Conservation (phyloP, 352 stramenopile species). For the Phytopythium montanum region DNA sequence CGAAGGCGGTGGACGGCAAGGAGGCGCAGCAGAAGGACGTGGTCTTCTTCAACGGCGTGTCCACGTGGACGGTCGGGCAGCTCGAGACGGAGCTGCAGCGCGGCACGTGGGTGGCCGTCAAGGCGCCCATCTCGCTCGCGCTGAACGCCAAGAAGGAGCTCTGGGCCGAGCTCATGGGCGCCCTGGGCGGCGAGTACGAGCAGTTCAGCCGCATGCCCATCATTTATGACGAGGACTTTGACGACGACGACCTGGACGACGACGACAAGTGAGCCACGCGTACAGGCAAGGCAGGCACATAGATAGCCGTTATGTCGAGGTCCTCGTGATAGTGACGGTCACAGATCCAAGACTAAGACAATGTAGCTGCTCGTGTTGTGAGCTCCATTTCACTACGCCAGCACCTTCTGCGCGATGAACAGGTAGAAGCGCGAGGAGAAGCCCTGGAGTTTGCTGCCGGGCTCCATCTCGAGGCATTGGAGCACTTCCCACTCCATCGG, state of each 20-base stretch:
- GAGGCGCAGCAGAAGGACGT: constrained; percentile 53
- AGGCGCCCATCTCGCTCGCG: constrained; percentile 64
- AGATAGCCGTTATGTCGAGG: no score
- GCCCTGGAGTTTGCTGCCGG: constrained; percentile 18
- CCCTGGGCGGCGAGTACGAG: constrained; percentile 67
- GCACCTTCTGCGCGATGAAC: constrained; percentile 40
- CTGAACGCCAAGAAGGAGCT: constrained; percentile 62
- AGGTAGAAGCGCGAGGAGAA: constrained; percentile 47
- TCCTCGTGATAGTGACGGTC: not conserved
- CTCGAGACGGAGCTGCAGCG: constrained; percentile 66
- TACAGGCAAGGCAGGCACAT: not conserved
- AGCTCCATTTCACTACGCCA: not conserved
- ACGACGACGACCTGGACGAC: constrained; percentile 9
- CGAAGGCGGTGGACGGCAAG: constrained; percentile 50
- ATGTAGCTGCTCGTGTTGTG: no score
- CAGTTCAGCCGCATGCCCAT: constrained; percentile 62
- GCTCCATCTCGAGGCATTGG: constrained; percentile 51
- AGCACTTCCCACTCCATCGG: constrained; percentile 44
- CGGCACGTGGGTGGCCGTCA: constrained; percentile 71
- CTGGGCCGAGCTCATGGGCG: constrained; percentile 66
- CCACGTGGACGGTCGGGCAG: constrained; percentile 62
- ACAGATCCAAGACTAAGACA: not conserved
- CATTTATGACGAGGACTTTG: constrained; percentile 37
- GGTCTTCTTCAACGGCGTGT: constrained; percentile 77
- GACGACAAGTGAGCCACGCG: no score